Base-by-base conservation (phyloP, 1,139 yeast genomes). In the Hansenula sp. region DNA sequence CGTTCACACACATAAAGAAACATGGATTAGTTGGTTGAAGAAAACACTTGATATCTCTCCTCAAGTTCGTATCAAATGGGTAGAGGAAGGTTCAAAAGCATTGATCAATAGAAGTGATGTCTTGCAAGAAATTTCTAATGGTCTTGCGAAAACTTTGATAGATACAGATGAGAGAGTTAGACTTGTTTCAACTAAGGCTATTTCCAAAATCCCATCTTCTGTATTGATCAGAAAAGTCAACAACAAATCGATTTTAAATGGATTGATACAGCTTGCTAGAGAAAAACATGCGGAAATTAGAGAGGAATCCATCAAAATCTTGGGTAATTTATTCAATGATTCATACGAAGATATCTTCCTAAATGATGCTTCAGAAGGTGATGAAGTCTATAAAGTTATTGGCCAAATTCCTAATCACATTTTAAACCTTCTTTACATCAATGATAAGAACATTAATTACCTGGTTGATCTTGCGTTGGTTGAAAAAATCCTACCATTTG, bases 161-260 rank as follows among this genome's bases (percentile, higher is more conserved):
- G 97, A 90, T 60, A 67, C 81, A 0, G 90, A 86, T 52, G 94
- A 84, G 45, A 73, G 69, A 37, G 95, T 87, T 2, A 71, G 97
- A 47, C 65, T 77, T 25, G 64, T 73, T 1, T 79, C 95, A 0
- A 78, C 89, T 47, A 56, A 57, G 31, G 63, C 78, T 1, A 53
- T 79, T 21, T 62, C 68, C 22, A 56, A 61, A 24, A 57, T 77
- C 18, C 68, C 73, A 2, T 67, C 65, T 34, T 60, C 58, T 29
- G 54, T 64, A 7, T 65, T 77, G 43, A 65, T 78, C 42, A 62
- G 59, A 34, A 71, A 64, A 41, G 58, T 79, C 17, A 68, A 76
- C 40, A 71, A 66, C 43, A 62, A 65, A 18, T 59, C 73, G 2
- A 67, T 82, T 10, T 66, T 82, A 61, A 61, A 59, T 22, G 76